Evolutionary conservation across 140 eudicot species (phyloP), one percentile per base, ranked within the genome.

Genomic region (Flaveria floridana): DNA sequence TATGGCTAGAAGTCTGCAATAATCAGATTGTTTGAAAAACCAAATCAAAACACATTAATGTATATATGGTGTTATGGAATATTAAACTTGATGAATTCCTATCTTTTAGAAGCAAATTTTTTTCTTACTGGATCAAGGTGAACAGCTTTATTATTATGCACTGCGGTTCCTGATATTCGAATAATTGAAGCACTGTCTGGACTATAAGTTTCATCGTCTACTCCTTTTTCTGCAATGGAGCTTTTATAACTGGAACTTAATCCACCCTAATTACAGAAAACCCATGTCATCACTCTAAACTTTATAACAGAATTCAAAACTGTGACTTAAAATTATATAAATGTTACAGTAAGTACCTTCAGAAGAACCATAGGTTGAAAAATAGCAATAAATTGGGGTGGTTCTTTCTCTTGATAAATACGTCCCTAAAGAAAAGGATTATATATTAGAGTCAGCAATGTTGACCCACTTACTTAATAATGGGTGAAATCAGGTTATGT

Each of bases 291-390:
- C 50, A 72, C 18, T 41, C 63, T 47, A 9, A 26, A 63, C 19
- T 70, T 61, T 15, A 64, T 10, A 53, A 41, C 16, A 51, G 57
- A 71, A 61, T 3, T 55, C 9, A 2, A 10, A 44, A 4, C 0
- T 3, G 18, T 26, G 15, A 77, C 44, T 69, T 39, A 34, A 57
- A 56, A 47, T 42, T 70, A 52, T 51, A 64, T 2, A 47, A 61
- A 61, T 23, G 72, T 48, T 75, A 65, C 0, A 6, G 3, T 13
- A 50, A 28, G 81, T 87, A 94, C 99, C 99, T 94, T 94, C 34
- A 95, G 86, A 80, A 88, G 75, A 78, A 95, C 92, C 97, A 95
- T 87, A 68, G 97, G 99, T 83, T 95, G 92, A 83, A 95, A 91
- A 62, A 95, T 76, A 25, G 97, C 97, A 72, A 91, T 71, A 62